Conservation (phyloP, 805 yeast genomes). For the Candida boidinii region DNA sequence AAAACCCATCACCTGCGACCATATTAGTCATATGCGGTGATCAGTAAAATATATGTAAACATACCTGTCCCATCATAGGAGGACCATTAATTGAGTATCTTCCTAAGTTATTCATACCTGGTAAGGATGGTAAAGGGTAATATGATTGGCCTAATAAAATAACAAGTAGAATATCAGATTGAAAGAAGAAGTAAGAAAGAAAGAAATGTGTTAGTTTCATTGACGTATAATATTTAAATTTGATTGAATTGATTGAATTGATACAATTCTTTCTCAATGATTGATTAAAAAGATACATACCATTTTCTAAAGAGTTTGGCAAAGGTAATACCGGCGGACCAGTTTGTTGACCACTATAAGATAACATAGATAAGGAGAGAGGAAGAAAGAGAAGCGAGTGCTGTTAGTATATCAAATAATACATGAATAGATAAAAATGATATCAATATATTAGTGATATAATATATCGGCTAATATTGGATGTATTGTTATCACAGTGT, state of each 20-base stretch:
- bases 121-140: constrained; percentile 43
- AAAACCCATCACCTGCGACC: too few species aligned
- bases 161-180: constrained; percentile 2
- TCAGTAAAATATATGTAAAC: background rate
- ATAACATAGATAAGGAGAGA: background rate
- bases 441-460: too few species aligned
- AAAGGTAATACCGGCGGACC: constrained; percentile 54
- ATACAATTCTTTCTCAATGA: too few species aligned
- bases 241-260: too few species aligned
- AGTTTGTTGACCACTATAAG: constrained; percentile 38
- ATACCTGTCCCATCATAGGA: constrained; percentile 1
- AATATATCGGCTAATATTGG: too few species aligned
- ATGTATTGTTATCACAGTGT: too few species aligned
- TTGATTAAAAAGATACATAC: constrained; percentile 27
- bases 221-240: too few species aligned
- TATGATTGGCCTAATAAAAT: constrained; percentile 33
- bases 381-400: too few species aligned
- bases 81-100: constrained; percentile 38
- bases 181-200: constrained; percentile 1
- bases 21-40: too few species aligned
- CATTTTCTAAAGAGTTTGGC: constrained; percentile 40
- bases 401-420: constrained; percentile 8
- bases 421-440: background rate
- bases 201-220: constrained; percentile 1
- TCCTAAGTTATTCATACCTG: constrained; percentile 40